Base-by-base conservation (phyloP, 176 grass and related monocot species). In the Oryza coarctata region DNA sequence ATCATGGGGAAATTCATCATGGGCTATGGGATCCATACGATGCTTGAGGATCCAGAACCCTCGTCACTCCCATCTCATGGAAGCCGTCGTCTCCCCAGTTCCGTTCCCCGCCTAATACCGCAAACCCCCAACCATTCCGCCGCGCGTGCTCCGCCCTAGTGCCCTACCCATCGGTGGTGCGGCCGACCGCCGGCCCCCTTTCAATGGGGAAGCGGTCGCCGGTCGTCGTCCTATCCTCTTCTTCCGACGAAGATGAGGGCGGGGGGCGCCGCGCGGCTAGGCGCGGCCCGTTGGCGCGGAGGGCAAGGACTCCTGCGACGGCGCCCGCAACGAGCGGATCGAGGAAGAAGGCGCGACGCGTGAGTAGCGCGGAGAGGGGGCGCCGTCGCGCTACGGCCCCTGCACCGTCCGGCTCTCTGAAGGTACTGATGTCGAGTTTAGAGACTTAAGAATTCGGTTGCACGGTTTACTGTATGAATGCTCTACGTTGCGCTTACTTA, bases 141-240 rank as follows among this genome's bases (percentile, higher is more conserved):
- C 65, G 12, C 26, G 25, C 66, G 12, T 27, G 39, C 39, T 31
- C 29, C 58, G 7, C 43, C 23, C 28, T 40, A 84, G 49, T 76
- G 30, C 33, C 81, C 43, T 22, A 27, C 39, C 1, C 23, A 79
- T 45, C 22, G 25, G 32, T n/a, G 30, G 18, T 36, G 28, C 67
- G 3, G 15, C 25, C 35, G 17, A n/a, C 6, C 20, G 60, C 83
- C 28, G 66, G 67, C 73, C 29, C 44, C 44, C 44, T 14, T 14
- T 23, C 58, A 39, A 86, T 90, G 88, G 88, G 88, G 73, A 90
- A 90, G 79, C 83, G 83, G 36, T 73, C 73, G 36, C 73, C 36
- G 15, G 35, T 90, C n/a, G 73, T 89, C 35, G 9, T 89, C 29
- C 66, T 89, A 17, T 86, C 88, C 74, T 86, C 79, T 44, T 90